Evolutionary conservation across 2,329 filamentous ascomycete genomes (phyloP).

Genomic region (Lachnellula cervina): DNA sequence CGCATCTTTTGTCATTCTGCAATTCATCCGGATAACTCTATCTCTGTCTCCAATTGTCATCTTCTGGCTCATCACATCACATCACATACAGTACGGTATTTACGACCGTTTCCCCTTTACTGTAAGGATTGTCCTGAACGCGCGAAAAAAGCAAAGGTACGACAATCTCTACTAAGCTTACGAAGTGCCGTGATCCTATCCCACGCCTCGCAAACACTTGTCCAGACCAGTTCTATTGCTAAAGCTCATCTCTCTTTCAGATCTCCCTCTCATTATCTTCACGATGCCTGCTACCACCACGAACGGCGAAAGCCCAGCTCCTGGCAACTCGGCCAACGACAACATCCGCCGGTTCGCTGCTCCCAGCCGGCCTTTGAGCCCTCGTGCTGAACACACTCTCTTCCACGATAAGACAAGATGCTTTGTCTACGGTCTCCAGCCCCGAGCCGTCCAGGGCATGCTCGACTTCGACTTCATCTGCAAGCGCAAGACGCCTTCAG

Average conservation of each 20-base stretch:
- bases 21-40: too few relatives aligned
- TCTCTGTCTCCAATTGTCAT: too few relatives aligned
- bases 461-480: conserved; percentile 99
- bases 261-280: conserved; percentile 13
- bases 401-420: conserved; percentile 99
- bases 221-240: conserved; percentile 11
- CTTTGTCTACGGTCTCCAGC: conserved; percentile 99
- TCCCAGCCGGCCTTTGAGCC: conserved; percentile 87
- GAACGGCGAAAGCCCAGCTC: conserved; percentile 47
- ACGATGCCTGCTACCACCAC: conserved; percentile 36
- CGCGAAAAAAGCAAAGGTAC: too few relatives aligned
- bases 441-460: conserved; percentile 85
- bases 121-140: too few relatives aligned
- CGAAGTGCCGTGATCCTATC: neutral
- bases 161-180: too few relatives aligned
- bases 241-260: conserved; percentile 16
- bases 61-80: too few relatives aligned
- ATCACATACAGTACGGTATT: too few relatives aligned
- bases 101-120: too few relatives aligned
- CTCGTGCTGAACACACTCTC: conserved; percentile 79
- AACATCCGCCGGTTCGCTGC: conserved; percentile 96
- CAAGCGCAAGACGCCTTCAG: conserved; percentile 94
- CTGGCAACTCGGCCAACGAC: conserved; percentile 68
- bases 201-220: neutral
- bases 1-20: neutral